A percentile compares a stretch with the other conserved stretches of the same genome.
Conservation (phyloP, 768 basidiomycete species). For the Auriscalpium orientale region DNA sequence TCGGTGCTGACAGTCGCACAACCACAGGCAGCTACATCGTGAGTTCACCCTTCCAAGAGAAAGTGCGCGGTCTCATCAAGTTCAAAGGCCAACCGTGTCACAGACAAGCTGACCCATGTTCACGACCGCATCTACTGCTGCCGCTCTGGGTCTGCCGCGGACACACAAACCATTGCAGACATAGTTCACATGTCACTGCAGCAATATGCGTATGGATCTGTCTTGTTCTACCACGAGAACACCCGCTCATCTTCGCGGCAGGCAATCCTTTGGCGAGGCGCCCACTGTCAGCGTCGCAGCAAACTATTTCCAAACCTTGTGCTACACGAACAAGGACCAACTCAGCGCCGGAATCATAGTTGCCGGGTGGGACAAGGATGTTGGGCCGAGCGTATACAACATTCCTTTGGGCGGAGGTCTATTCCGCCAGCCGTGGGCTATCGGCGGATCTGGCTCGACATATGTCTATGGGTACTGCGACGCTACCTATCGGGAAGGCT, state of each 20-base stretch:
- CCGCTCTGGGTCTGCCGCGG: constrained; percentile 95
- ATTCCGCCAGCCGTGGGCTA: constrained; percentile 98
- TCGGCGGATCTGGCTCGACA: constrained; percentile 94
- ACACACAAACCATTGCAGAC: constrained; percentile 96
- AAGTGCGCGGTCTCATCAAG: background rate
- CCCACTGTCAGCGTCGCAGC: constrained; percentile 82
- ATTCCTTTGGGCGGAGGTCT: constrained; percentile 95
- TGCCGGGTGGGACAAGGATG: constrained; percentile 92
- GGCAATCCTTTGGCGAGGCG: constrained; percentile 43
- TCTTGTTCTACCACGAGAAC: background rate
- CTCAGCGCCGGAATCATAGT: constrained; percentile 94
- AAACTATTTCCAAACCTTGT: constrained; percentile 74
- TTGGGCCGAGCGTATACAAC: constrained; percentile 90
- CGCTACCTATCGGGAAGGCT: constrained; percentile 92
- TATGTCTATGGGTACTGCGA: constrained; percentile 99
- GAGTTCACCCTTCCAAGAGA: constrained; percentile 19
- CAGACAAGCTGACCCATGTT: constrained; percentile 93
- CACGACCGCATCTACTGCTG: constrained; percentile 99
- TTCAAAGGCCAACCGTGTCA: constrained; percentile 88
- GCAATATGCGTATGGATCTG: constrained; percentile 49
- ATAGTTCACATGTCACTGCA: constrained; percentile 79
- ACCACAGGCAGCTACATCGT: constrained; percentile 97
- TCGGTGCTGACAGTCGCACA: constrained; percentile 96
- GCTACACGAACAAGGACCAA: constrained; percentile 89
- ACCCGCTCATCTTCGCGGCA: constrained; percentile 20